Percentiles rank a stretch among this genome's conserved stretches.
Evolutionary conservation across 306 rosid species (phyloP).

Genomic region (Begonia loranthoides): DNA sequence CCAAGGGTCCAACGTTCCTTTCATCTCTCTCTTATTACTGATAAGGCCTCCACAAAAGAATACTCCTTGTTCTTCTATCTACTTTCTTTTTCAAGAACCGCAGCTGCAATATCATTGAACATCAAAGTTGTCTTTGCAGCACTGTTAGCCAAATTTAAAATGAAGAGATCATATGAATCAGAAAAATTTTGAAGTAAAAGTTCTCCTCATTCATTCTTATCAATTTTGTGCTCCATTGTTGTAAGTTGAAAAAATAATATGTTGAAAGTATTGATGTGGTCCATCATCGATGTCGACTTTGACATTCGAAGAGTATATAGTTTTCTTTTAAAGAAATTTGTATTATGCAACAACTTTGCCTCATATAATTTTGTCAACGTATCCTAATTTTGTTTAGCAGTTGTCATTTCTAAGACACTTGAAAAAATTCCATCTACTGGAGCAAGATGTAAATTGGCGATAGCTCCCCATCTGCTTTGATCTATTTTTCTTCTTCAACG

Average conservation of each 20-base stretch:
- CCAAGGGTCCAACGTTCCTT: neutral
- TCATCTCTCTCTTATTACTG: neutral
- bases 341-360: neutral
- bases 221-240: neutral
- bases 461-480: neutral
- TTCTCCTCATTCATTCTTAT: neutral
- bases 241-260: constrained; percentile 7
- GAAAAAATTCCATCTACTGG: neutral
- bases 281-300: neutral
- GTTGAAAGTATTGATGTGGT: neutral
- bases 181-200: too few relatives aligned
- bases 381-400: neutral
- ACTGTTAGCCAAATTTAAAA: neutral
- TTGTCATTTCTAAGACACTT: neutral
- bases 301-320: constrained; percentile 2
- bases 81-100: neutral
- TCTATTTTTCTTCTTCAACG: neutral
- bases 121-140: neutral
- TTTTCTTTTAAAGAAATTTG: neutral
- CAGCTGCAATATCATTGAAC: neutral
- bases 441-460: neutral
- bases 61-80: neutral
- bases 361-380: neutral
- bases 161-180: neutral
- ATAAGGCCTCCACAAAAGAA: neutral